These are phyloP conservation scores for Neonectria neomacrospora DNA, from an alignment of 2,329 filamentous ascomycete species.

Conservation along the genomic window DNA sequence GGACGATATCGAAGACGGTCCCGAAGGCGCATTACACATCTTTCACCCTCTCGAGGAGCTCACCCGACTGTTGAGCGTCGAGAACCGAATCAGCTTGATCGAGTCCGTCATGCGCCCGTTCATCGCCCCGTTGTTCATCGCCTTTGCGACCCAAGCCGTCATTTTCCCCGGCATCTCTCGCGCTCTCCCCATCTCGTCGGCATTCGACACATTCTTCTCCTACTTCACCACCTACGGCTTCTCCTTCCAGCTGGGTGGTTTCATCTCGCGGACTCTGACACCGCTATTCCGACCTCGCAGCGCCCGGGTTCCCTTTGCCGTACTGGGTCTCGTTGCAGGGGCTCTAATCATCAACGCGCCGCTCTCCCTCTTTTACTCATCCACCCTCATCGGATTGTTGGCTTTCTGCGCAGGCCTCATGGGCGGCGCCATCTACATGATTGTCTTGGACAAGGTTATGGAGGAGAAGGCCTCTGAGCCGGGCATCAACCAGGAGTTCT, in stretches of 20 bases:
- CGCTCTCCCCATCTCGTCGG: conserved; percentile 38
- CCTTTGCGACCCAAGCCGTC: conserved; percentile 40
- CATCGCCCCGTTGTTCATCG: conserved; percentile 44
- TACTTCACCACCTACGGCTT: conserved; percentile 45
- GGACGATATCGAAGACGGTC: conserved; percentile 32
- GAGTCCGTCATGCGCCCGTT: conserved; percentile 36
- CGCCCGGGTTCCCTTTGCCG: conserved; percentile 18
- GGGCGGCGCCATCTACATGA: conserved; percentile 47
- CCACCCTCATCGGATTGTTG: conserved; percentile 39
- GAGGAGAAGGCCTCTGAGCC: conserved; percentile 33
- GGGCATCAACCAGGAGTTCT: conserved; percentile 43
- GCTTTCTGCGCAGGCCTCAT: conserved; percentile 44
- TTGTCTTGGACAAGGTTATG: conserved; percentile 33
- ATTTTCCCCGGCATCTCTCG: conserved; percentile 46
- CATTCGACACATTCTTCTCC: conserved; percentile 43
- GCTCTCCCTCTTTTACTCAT: conserved; percentile 37
- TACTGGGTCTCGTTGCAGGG: conserved; percentile 22
- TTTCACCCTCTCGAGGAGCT: conserved; percentile 48
- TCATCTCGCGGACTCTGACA: conserved; percentile 41
- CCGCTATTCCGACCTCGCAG: conserved; percentile 32
- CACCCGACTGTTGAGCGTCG: conserved; percentile 26
- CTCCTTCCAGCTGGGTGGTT: conserved; percentile 45
- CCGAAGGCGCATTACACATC: conserved; percentile 49
- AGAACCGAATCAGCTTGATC: conserved; percentile 29
- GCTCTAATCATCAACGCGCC: conserved; percentile 36